These are phyloP conservation scores for Penicillium mononematosum DNA, from an alignment of 495 filamentous ascomycete species.

Conservation along the genomic window DNA sequence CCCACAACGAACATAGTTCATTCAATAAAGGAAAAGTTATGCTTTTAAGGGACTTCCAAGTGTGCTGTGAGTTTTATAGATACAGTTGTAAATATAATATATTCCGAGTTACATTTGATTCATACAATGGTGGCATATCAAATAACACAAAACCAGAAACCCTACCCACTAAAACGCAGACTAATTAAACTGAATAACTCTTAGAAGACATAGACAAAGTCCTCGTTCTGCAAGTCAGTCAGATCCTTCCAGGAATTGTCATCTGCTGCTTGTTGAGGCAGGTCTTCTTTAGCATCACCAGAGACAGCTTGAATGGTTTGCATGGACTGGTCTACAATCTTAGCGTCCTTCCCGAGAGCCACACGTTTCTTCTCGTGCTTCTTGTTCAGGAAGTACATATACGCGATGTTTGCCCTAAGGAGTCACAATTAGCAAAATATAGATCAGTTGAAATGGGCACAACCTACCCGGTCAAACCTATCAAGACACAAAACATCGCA, in stretches of 20 bases:
- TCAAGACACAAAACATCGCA: conserved; percentile 54
- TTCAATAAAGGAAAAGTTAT: not conserved
- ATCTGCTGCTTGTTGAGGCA: conserved; percentile 42
- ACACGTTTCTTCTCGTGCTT: conserved; percentile 49
- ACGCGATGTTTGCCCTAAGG: conserved; percentile 40
- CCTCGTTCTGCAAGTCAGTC: conserved; percentile 55
- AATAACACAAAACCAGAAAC: not conserved
- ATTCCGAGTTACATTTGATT: not conserved
- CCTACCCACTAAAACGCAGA: not conserved
- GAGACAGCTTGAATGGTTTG: conserved; percentile 40
- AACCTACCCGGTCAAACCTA: conserved; percentile 45
- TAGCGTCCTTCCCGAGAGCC: conserved; percentile 49
- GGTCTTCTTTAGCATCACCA: conserved; percentile 37
- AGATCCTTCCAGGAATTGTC: conserved; percentile 55
- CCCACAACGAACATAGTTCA: not conserved
- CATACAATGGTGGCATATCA: not conserved
- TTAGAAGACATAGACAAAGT: conserved; percentile 60
- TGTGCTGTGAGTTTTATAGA: not conserved
- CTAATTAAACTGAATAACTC: not conserved
- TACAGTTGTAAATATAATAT: not conserved
- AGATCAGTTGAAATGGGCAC: not conserved
- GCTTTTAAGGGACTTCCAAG: not conserved
- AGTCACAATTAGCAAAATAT: not conserved
- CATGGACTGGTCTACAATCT: conserved; percentile 41
- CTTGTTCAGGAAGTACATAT: conserved; percentile 51